Evolutionary conservation across 2,329 filamentous ascomycete species (phyloP).

Genomic region (Ascosphaera aggregata): DNA sequence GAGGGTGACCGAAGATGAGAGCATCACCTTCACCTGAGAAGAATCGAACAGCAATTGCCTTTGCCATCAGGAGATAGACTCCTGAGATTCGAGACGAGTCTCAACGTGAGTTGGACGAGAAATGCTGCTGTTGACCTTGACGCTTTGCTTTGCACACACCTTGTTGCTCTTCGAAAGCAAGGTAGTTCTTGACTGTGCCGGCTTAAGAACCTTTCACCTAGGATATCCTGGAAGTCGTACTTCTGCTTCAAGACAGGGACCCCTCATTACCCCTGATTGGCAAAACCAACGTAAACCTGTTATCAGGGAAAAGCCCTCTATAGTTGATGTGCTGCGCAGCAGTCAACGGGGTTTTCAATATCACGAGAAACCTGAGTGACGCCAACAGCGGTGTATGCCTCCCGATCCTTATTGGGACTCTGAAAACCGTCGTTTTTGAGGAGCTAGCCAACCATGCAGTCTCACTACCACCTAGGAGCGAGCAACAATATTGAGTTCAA

Average conservation of each 20-base stretch:
- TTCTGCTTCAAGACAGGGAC: conserved; percentile 10
- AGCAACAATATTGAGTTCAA: not conserved
- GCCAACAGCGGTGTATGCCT: conserved; percentile 11
- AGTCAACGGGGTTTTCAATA: conserved; percentile 8
- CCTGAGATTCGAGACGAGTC: conserved; percentile 8
- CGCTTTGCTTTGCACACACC: conserved; percentile 9
- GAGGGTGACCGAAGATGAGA: conserved; percentile 35
- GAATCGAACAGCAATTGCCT: conserved; percentile 30
- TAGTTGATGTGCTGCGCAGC: conserved; percentile 10
- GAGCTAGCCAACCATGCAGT: conserved; percentile 13
- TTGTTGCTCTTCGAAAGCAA: conserved; percentile 8
- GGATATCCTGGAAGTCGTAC: conserved; percentile 12
- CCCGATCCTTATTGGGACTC: conserved; percentile 9
- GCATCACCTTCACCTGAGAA: conserved; percentile 18
- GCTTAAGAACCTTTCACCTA: conserved; percentile 13
- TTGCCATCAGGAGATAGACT: conserved; percentile 6
- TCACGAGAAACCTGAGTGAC: conserved; percentile 10
- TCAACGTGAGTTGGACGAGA: conserved; percentile 8
- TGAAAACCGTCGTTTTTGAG: conserved; percentile 16
- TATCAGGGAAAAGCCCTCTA: conserved; percentile 7
- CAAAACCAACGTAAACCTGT: conserved; percentile 15
- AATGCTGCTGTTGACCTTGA: conserved; percentile 9
- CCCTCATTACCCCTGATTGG: conserved; percentile 21
- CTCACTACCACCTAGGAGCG: conserved; percentile 10
- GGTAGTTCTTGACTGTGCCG: conserved; percentile 9